Evolutionary conservation across 129 eudicot species (phyloP).

Genomic region (Glebionis coronaria): DNA sequence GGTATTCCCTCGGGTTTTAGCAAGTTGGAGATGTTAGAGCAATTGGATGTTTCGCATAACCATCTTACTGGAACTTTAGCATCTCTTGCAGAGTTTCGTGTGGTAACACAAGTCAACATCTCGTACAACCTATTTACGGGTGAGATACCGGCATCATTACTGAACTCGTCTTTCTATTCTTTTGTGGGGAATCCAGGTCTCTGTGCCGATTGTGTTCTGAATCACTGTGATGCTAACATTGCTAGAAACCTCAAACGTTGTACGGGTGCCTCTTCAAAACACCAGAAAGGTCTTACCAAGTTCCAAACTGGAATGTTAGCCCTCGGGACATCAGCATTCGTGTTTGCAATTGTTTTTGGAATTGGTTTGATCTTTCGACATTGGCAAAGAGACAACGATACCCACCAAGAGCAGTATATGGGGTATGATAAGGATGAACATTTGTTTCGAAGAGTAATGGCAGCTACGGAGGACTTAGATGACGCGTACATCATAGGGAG

Average conservation of each 20-base stretch:
- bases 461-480: conserved; percentile 64
- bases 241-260: conserved; percentile 42
- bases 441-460: conserved; percentile 50
- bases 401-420: no score
- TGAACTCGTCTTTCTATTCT: conserved; percentile 52
- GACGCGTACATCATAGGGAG: conserved; percentile 53
- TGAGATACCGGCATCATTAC: conserved; percentile 49
- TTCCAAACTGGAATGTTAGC: conserved; percentile 47
- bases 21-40: conserved; percentile 45
- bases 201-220: conserved; percentile 48
- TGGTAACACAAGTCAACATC: conserved; percentile 45
- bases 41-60: conserved; percentile 59
- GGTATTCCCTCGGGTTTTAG: conserved; percentile 48
- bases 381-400: conserved; percentile 8
- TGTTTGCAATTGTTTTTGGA: conserved; percentile 38
- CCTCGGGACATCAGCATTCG: conserved; percentile 37
- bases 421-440: conserved; percentile 35
- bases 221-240: conserved; percentile 26
- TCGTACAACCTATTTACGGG: conserved; percentile 68
- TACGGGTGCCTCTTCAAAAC: conserved; percentile 14
- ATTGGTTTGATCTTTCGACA: conserved; percentile 31
- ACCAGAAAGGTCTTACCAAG: conserved; percentile 36
- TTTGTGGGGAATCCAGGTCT: conserved; percentile 60
- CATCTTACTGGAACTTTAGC: conserved; percentile 58
- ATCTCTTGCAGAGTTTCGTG: conserved; percentile 38